Evolutionary conservation across 768 basidiomycete species (phyloP).

Genomic region (Hygrophoropsis aurantiaca): DNA sequence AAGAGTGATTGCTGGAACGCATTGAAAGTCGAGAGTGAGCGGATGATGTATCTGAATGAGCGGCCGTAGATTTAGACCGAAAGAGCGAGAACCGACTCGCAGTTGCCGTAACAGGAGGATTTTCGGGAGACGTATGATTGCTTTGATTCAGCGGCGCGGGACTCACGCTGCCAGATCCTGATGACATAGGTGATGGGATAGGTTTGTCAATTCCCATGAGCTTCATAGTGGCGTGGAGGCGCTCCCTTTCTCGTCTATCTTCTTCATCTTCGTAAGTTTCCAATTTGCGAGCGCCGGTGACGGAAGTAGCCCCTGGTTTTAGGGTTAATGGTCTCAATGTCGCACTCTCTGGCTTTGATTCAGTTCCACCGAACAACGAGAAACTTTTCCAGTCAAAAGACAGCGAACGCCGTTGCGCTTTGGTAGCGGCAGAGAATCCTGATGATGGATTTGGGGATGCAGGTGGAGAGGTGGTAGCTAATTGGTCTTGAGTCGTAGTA

Average conservation of each 20-base stretch:
- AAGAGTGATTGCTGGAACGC: constrained; percentile 31
- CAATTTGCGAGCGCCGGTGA: constrained; percentile 71
- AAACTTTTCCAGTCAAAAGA: constrained; percentile 85
- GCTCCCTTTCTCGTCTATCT: constrained; percentile 82
- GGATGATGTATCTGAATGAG: constrained; percentile 48
- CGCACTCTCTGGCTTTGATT: constrained; percentile 60
- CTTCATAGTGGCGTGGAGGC: constrained; percentile 89
- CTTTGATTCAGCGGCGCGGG: constrained; percentile 40
- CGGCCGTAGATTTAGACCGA: constrained; percentile 46
- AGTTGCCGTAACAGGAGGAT: constrained; percentile 24
- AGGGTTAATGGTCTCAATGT: constrained; percentile 73
- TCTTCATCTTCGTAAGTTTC: constrained; percentile 93
- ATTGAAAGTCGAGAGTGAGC: constrained; percentile 42
- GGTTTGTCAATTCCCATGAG: constrained; percentile 87
- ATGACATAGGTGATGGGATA: constrained; percentile 36
- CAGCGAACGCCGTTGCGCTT: constrained; percentile 67
- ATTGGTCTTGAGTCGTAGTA: constrained; percentile 27
- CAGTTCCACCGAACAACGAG: constrained; percentile 61
- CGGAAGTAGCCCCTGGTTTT: constrained; percentile 56
- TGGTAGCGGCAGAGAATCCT: constrained; percentile 29
- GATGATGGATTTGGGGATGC: constrained; percentile 17
- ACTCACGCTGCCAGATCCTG: constrained; percentile 17
- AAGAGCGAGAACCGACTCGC: constrained; percentile 71
- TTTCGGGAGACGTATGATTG: constrained; percentile 38
- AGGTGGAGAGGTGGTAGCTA: constrained; percentile 20